These are phyloP conservation scores for Apiospora kogelbergensis DNA, from an alignment of 2,329 filamentous ascomycete genomes.

Conservation along the genomic window DNA sequence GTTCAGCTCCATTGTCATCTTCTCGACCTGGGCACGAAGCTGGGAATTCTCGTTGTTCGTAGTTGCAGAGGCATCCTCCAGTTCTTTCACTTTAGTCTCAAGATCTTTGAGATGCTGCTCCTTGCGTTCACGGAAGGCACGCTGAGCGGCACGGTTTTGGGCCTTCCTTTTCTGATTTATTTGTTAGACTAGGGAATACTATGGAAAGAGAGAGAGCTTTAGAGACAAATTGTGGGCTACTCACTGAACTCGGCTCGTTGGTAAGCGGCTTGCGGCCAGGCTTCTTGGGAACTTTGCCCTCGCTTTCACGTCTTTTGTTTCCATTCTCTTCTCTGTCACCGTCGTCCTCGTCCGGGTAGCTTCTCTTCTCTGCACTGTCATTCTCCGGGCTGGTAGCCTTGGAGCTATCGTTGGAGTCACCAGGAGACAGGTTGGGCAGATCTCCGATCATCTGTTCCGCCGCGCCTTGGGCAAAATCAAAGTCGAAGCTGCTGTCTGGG, in stretches of 20 bases:
- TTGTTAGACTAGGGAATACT: slow-evolving; percentile 24
- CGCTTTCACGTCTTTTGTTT: slow-evolving; percentile 74
- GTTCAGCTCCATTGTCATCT: slow-evolving; percentile 78
- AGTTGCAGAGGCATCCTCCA: slow-evolving; percentile 80
- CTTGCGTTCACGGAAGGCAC: slow-evolving; percentile 84
- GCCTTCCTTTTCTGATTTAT: slow-evolving; percentile 75
- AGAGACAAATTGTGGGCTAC: slow-evolving; percentile 38
- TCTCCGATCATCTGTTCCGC: slow-evolving; percentile 74
- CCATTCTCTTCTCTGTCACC: slow-evolving; percentile 54
- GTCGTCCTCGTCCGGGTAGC: slow-evolving; percentile 69
- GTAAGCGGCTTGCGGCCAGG: slow-evolving; percentile 92
- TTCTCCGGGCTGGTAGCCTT: slow-evolving; percentile 62
- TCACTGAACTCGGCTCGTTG: slow-evolving; percentile 88
- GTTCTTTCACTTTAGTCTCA: slow-evolving; percentile 73
- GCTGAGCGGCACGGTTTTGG: slow-evolving; percentile 89
- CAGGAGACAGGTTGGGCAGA: slow-evolving; percentile 53
- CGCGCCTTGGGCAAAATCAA: slow-evolving; percentile 57
- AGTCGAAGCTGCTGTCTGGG: slow-evolving; percentile 75
- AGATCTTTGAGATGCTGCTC: slow-evolving; percentile 86
- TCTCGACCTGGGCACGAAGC: slow-evolving; percentile 84
- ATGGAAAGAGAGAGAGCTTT: neutral
- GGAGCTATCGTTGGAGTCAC: slow-evolving; percentile 31
- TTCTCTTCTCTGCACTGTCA: slow-evolving; percentile 68
- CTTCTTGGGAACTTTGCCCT: slow-evolving; percentile 87
- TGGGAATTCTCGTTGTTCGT: slow-evolving; percentile 83